These are phyloP conservation scores for Spergularia bocconei DNA, from an alignment of 148 eudicot genomes.

Conservation along the genomic window DNA sequence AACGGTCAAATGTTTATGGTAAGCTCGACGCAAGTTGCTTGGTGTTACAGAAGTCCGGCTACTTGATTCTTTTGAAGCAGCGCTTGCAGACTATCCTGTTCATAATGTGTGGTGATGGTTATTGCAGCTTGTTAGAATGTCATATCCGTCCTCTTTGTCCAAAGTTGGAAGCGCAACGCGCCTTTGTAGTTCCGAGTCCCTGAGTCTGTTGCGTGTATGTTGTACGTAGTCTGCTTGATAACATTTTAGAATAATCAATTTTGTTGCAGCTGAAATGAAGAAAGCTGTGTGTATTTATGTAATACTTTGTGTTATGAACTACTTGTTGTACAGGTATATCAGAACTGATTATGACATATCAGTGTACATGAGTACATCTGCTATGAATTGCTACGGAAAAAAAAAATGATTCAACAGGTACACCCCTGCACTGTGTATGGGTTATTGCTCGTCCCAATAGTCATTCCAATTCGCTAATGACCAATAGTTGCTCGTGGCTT, in stretches of 20 bases:
- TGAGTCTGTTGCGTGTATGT: background rate
- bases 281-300: background rate
- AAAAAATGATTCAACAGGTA: too few relatives aligned
- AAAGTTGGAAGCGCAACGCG: background rate
- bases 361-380: too few relatives aligned
- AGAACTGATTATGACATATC: too few relatives aligned
- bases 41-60: background rate
- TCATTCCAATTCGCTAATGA: too few relatives aligned
- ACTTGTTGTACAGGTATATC: too few relatives aligned
- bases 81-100: background rate
- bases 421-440: too few relatives aligned
- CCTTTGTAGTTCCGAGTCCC: too few relatives aligned
- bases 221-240: background rate
- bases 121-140: background rate
- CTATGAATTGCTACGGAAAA: too few relatives aligned
- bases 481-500: too few relatives aligned
- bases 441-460: too few relatives aligned
- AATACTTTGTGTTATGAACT: too few relatives aligned
- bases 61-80: background rate
- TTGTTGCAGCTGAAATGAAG: background rate
- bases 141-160: background rate
- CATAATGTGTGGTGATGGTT: conserved; percentile 1
- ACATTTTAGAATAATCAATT: background rate
- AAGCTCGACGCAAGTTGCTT: background rate
- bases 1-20: background rate